Percentiles rank a stretch among this genome's conserved stretches.
Evolutionary conservation across 2,329 filamentous ascomycete species (phyloP).

Genomic region (Myotisia sp.): DNA sequence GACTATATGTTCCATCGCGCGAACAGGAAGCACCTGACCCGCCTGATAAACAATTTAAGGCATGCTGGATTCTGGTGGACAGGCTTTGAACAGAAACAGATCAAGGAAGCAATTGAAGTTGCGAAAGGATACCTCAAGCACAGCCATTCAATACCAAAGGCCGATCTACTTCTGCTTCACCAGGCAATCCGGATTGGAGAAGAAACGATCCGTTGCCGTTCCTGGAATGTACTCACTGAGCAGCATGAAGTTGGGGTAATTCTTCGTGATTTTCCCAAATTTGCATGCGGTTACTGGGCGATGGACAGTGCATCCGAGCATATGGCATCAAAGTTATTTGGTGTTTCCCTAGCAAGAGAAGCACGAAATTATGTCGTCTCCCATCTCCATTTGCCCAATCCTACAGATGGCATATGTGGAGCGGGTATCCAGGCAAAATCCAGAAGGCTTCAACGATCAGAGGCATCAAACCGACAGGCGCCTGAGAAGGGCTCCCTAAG

Average conservation of each 20-base stretch:
- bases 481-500: slow-evolving; percentile 11
- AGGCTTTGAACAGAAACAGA: slow-evolving; percentile 48
- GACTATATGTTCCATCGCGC: slow-evolving; percentile 81
- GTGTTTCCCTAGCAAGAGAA: slow-evolving; percentile 41
- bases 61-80: slow-evolving; percentile 79
- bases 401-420: slow-evolving; percentile 27
- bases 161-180: slow-evolving; percentile 48
- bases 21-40: slow-evolving; percentile 51
- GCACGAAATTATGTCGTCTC: slow-evolving; percentile 42
- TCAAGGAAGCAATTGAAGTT: slow-evolving; percentile 52
- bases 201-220: slow-evolving; percentile 42
- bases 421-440: slow-evolving; percentile 27
- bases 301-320: slow-evolving; percentile 37
- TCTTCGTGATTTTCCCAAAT: slow-evolving; percentile 51
- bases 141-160: slow-evolving; percentile 41
- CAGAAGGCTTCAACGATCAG: slow-evolving; percentile 4
- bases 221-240: slow-evolving; percentile 53
- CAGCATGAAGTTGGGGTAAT: slow-evolving; percentile 69
- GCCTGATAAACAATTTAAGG: slow-evolving; percentile 62
- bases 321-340: slow-evolving; percentile 39
- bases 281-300: slow-evolving; percentile 51
- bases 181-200: slow-evolving; percentile 54
- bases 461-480: slow-evolving; percentile 12
- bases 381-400: slow-evolving; percentile 23
- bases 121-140: slow-evolving; percentile 56